Evolutionary conservation across 140 eudicot genomes (phyloP).

Genomic region (Senecio squalidus): DNA sequence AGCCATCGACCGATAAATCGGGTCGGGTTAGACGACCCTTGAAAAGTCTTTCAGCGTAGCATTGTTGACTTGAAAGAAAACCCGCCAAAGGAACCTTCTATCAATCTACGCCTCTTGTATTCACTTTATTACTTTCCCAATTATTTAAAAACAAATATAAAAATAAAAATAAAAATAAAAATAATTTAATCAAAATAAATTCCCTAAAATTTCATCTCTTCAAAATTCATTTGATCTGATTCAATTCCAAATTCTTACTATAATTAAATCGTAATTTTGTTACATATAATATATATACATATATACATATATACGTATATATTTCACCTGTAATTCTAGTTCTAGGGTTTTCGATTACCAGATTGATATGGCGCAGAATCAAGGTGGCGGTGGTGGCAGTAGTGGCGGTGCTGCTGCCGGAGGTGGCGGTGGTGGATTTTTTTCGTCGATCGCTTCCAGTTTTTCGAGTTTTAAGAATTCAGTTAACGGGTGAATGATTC

Average conservation of each 20-base stretch:
- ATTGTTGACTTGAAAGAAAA: slow-evolving; percentile 22
- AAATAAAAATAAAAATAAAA: background rate
- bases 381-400: slow-evolving; percentile 8
- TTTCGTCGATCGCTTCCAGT: slow-evolving; percentile 40
- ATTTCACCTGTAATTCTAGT: too few species aligned
- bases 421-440: slow-evolving; percentile 36
- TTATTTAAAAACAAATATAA: too few species aligned
- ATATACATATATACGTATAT: too few species aligned
- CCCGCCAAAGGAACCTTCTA: slow-evolving; percentile 25
- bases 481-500: slow-evolving; percentile 36
- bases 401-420: too few species aligned
- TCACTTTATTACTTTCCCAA: too few species aligned
- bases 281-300: too few species aligned
- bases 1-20: too few species aligned
- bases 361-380: slow-evolving; percentile 32
- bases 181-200: background rate
- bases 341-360: slow-evolving; percentile 31
- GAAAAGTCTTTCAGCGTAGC: slow-evolving; percentile 8
- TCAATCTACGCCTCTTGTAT: too few species aligned
- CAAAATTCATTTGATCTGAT: slow-evolving; percentile 19
- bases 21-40: background rate
- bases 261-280: too few species aligned
- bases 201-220: background rate
- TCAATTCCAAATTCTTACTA: slow-evolving; percentile 16
- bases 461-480: slow-evolving; percentile 41